Conservation (phyloP, 1,139 yeast genomes). For the Taphrina pruni region DNA sequence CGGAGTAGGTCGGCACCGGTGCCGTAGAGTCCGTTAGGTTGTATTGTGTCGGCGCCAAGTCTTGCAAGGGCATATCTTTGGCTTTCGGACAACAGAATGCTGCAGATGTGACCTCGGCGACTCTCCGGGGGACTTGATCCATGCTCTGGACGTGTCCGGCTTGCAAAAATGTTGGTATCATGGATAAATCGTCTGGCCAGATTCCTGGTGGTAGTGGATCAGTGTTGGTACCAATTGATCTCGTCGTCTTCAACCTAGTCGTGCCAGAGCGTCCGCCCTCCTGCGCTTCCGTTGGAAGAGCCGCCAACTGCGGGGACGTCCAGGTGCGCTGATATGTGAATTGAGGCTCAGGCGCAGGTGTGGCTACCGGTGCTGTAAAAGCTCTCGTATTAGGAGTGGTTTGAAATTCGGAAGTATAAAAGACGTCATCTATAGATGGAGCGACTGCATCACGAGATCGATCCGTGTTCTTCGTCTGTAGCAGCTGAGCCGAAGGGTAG, state of each 20-base stretch:
- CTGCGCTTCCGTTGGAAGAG: background rate
- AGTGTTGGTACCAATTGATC: conserved; percentile 35
- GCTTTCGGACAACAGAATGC: conserved; percentile 17
- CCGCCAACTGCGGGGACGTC: background rate
- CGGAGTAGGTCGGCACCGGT: conserved; percentile 26
- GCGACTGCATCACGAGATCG: background rate
- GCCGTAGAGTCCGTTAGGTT: conserved; percentile 1
- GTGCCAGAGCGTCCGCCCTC: background rate
- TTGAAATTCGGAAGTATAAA: background rate
- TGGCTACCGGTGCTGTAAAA: background rate
- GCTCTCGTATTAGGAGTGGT: background rate
- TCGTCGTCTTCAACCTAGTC: conserved; percentile 6
- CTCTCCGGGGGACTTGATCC: background rate
- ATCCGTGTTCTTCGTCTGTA: background rate
- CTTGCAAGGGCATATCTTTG: conserved; percentile 23
- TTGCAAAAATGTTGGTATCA: background rate
- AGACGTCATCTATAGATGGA: background rate
- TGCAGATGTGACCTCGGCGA: background rate
- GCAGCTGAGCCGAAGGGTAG: conserved; percentile 15
- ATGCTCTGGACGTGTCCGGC: background rate
- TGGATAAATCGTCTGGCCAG: conserved; percentile 22
- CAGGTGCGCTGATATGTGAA: background rate
- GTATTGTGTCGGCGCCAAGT: conserved; percentile 2
- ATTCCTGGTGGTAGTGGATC: conserved; percentile 26
- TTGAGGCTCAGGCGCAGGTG: background rate